Evolutionary conservation across 345 rosid genomes (phyloP).

Genomic region (Stellera chamaejasme): DNA sequence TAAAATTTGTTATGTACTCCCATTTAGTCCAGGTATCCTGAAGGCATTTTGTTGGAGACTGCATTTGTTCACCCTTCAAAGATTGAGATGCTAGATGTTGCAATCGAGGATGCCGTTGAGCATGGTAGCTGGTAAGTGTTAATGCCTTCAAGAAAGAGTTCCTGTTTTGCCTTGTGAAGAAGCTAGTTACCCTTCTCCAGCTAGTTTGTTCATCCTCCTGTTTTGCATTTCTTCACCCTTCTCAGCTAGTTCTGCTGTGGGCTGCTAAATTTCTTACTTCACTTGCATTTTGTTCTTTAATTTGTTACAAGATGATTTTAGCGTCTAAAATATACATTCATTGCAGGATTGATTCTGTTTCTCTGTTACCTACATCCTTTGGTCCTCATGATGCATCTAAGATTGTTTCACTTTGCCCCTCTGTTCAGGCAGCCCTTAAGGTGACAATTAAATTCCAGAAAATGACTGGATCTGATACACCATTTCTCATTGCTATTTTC

Average conservation of each 20-base stretch:
- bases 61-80: slow-evolving; percentile 78
- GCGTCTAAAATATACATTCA: background rate
- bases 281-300: too few relatives aligned
- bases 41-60: slow-evolving; percentile 65
- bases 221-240: background rate
- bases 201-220: background rate
- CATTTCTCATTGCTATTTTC: too few relatives aligned
- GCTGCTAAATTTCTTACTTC: too few relatives aligned
- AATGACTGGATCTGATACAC: too few relatives aligned
- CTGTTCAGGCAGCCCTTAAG: slow-evolving; percentile 70
- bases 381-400: slow-evolving; percentile 68
- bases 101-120: slow-evolving; percentile 85
- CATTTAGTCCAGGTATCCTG: slow-evolving; percentile 94
- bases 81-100: slow-evolving; percentile 80
- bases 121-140: slow-evolving; percentile 75
- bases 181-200: too few relatives aligned
- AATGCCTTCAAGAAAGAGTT: background rate
- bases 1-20: slow-evolving; percentile 28
- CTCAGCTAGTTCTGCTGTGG: background rate
- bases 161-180: background rate
- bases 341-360: slow-evolving; percentile 87
- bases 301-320: too few relatives aligned
- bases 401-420: slow-evolving; percentile 64
- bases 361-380: slow-evolving; percentile 70
- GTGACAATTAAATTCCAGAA: slow-evolving; percentile 22